Conservation (phyloP, 345 rosid genomes). For the Ceriops zippeliana region DNA sequence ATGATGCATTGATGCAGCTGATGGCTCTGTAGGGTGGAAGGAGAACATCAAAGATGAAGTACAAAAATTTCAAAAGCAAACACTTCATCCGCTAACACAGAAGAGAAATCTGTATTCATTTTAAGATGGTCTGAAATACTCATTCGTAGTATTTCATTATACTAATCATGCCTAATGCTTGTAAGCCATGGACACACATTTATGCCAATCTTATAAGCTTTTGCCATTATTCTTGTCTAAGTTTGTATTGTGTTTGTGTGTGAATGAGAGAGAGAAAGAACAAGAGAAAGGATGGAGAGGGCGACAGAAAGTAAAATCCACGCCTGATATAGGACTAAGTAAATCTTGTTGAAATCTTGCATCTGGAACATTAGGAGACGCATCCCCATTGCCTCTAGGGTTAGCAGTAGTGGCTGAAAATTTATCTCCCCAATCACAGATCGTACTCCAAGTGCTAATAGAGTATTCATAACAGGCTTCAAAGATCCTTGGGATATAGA, state of each 20-base stretch:
- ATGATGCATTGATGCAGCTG: constrained; percentile 49
- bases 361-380: constrained; percentile 31
- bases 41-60: neutral
- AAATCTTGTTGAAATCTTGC: constrained; percentile 50
- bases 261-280: constrained; percentile 5
- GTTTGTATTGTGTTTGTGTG: too few relatives aligned
- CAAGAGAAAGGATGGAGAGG: neutral
- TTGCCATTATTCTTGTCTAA: neutral
- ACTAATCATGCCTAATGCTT: too few relatives aligned
- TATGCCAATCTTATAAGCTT: too few relatives aligned
- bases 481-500: constrained; percentile 42
- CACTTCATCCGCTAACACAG: neutral
- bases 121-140: too few relatives aligned
- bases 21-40: constrained; percentile 40
- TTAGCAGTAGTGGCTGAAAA: neutral
- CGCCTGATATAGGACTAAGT: constrained; percentile 50
- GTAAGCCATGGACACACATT: too few relatives aligned
- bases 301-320: too few relatives aligned
- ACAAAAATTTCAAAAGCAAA: neutral
- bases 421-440: constrained; percentile 24
- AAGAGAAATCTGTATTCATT: too few relatives aligned
- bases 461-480: constrained; percentile 49
- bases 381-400: constrained; percentile 15
- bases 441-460: constrained; percentile 36
- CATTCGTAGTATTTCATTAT: too few relatives aligned